phyloP scores from a whole-genome alignment of 805 yeast species.

The Kockiozyma suomiensis region DNA sequence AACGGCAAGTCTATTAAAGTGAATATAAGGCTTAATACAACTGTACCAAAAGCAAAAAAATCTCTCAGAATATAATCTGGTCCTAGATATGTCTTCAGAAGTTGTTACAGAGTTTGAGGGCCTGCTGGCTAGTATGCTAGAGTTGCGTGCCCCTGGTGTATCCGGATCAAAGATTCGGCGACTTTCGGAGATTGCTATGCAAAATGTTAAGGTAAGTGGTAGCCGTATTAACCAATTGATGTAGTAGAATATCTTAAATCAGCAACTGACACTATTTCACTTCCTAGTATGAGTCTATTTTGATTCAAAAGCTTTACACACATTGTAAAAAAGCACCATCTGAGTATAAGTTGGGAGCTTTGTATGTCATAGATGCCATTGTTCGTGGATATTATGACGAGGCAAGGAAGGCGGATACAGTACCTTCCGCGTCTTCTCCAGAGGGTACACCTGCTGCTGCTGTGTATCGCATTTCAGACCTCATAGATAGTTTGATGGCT shows the following conservation, averaged over 20 bases:
- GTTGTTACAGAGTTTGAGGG: slow-evolving; percentile 34
- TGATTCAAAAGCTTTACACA: slow-evolving; percentile 61
- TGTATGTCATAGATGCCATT: slow-evolving; percentile 90
- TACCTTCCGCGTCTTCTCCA: slow-evolving; percentile 44
- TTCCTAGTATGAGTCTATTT: slow-evolving; percentile 51
- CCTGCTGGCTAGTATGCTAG: slow-evolving; percentile 33
- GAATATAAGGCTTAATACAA: background rate
- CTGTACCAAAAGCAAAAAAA: background rate
- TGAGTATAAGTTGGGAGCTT: slow-evolving; percentile 83
- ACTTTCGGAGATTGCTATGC: slow-evolving; percentile 74
- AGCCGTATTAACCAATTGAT: background rate
- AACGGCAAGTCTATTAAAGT: background rate
- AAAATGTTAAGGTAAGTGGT: slow-evolving; percentile 53
- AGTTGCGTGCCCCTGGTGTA: slow-evolving; percentile 72
- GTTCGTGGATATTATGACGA: slow-evolving; percentile 82
- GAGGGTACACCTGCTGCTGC: slow-evolving; percentile 79
- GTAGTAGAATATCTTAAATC: background rate
- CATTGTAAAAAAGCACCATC: slow-evolving; percentile 73
- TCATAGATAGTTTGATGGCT: slow-evolving; percentile 64
- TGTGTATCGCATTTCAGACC: slow-evolving; percentile 61
- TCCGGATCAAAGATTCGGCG: slow-evolving; percentile 93
- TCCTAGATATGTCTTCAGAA: slow-evolving; percentile 12
- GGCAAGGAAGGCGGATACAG: slow-evolving; percentile 56
- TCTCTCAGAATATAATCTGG: background rate
- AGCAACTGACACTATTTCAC: slow-evolving; percentile 7